phyloP scores from a whole-genome alignment of 2,329 filamentous ascomycete genomes.

The Arthrinium phaeospermum region DNA sequence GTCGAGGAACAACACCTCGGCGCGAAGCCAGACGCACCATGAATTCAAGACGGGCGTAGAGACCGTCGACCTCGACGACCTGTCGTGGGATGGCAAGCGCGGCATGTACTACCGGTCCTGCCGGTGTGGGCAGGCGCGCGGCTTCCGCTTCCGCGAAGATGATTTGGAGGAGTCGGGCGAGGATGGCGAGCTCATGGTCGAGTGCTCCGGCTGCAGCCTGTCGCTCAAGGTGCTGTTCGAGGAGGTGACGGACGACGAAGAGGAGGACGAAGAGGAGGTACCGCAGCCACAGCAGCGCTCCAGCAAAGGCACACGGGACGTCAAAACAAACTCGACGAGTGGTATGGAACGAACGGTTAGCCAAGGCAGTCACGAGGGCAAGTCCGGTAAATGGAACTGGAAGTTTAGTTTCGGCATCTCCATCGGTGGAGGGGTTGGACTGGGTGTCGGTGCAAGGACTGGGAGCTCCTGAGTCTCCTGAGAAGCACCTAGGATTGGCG shows the following conservation, averaged over 20 bases:
- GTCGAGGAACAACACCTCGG: constrained; percentile 5
- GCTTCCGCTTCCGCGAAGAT: constrained; percentile 62
- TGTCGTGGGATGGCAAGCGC: constrained; percentile 55
- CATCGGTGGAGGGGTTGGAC: constrained; percentile 25
- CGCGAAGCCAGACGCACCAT: constrained; percentile 26
- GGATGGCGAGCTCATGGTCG: constrained; percentile 66
- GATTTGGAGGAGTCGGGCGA: constrained; percentile 65
- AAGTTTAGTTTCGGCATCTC: constrained; percentile 38
- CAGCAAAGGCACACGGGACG: neutral
- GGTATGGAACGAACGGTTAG: constrained; percentile 26
- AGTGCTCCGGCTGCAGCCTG: constrained; percentile 69
- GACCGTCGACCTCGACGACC: constrained; percentile 69
- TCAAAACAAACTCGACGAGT: constrained; percentile 13
- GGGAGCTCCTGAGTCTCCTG: neutral
- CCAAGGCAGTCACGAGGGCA: constrained; percentile 26
- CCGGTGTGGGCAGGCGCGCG: constrained; percentile 67
- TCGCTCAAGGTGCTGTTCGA: constrained; percentile 71
- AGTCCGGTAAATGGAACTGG: constrained; percentile 29
- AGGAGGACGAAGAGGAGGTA: constrained; percentile 17
- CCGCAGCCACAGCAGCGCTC: constrained; percentile 19
- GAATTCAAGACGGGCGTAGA: constrained; percentile 61
- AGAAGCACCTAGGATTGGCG: neutral
- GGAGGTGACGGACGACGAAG: constrained; percentile 50
- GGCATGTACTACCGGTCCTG: constrained; percentile 63
- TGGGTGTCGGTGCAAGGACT: constrained; percentile 11